Evolutionary conservation across 345 rosid genomes (phyloP).

Genomic region (Ailanthus altissimus): DNA sequence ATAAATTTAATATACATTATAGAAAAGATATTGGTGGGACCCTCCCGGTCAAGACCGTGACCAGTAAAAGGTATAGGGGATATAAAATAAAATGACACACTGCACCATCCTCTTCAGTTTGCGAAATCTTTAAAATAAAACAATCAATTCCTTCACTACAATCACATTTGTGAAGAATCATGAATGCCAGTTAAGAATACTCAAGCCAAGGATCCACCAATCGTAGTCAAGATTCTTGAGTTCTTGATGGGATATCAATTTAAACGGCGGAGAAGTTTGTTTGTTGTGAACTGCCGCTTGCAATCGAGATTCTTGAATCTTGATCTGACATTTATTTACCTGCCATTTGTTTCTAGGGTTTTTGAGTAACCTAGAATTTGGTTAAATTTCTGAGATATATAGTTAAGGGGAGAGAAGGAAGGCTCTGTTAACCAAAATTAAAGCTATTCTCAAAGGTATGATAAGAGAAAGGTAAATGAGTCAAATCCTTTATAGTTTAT

Average conservation of each 20-base stretch:
- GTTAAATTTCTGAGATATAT: not conserved
- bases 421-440: not conserved
- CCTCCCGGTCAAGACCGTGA: constrained; percentile 44
- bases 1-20: constrained; percentile 50
- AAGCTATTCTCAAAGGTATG: not conserved
- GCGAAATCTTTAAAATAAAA: constrained; percentile 59
- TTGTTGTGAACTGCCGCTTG: not conserved
- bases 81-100: constrained; percentile 50
- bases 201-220: not conserved
- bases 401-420: not conserved
- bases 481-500: not conserved
- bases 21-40: constrained; percentile 63
- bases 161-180: not conserved
- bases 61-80: constrained; percentile 69
- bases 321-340: not conserved
- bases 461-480: not conserved
- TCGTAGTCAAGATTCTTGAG: not conserved
- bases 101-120: constrained; percentile 35
- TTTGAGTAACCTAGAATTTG: not conserved
- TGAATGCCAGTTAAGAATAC: not conserved
- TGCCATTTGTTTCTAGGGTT: not conserved
- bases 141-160: constrained; percentile 84
- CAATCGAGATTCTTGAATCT: not conserved
- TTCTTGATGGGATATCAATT: not conserved
- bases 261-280: not conserved